Base-by-base conservation (phyloP, 768 basidiomycete species). In the Pilatotrama ljubarskyi region DNA sequence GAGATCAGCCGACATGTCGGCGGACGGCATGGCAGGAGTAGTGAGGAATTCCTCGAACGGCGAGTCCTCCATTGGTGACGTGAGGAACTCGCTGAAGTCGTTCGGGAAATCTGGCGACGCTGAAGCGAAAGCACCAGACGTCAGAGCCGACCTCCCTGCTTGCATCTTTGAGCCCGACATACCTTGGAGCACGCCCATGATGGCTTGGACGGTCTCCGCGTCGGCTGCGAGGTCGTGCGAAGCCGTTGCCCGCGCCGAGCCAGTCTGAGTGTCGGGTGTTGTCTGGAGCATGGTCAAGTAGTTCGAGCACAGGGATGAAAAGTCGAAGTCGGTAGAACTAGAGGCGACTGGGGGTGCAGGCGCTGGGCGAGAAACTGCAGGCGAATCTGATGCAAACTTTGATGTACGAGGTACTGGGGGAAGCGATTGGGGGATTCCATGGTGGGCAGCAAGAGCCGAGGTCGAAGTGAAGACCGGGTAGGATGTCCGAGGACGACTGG, bases 341-440 rank as follows among this genome's bases (percentile, higher is more conserved):
- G 55, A 75, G 46, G 67, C 62, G 29, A 59, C 58, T 59, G 58
- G 50, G 10, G 51, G 58, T 18, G 59, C 47, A 64, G 67, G 54
- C 37, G 58, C 65, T 59, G 65, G 32, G 60, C 51, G 64, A 58
- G 74, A 67, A 67, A 70, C 41, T 66, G 75, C 69, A 64, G 73
- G 52, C 63, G 77, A 69, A 51, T 68, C 64, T 66, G 72, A 55
- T 72, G 74, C 76, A 69, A 72, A 79, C 58, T 81, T 78, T 65
- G 77, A 78, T 71, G 84, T 83, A 54, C 83, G 81, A 61, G 89
- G 89, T 56, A 84, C 82, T 52, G 83, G 84, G 46, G 90, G 89
- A 48, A 91, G 73, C 63, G 78, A 81, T 65, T 84, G 82, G 61
- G 90, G 89, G 70, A 91, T 84, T 75, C 88, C 89, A 89, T 90